Conservation (phyloP, 305 asterid genomes). For the Lippia alba region DNA sequence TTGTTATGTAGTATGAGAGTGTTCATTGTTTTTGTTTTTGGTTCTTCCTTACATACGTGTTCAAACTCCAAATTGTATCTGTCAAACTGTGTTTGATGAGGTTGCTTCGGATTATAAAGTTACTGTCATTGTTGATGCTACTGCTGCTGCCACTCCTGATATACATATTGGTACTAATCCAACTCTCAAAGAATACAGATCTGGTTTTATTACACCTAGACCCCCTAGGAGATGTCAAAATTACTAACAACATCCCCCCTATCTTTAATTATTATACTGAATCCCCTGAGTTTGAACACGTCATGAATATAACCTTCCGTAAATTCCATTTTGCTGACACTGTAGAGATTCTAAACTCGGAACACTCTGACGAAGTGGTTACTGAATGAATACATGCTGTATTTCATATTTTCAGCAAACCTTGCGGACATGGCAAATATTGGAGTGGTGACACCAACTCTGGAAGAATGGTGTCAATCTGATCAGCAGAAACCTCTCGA, state of each 20-base stretch:
- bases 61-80: slow-evolving; percentile 90
- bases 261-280: too few species aligned
- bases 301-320: too few species aligned
- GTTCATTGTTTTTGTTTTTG: too few species aligned
- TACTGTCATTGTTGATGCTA: slow-evolving; percentile 73
- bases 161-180: slow-evolving; percentile 64
- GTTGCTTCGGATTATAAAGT: slow-evolving; percentile 78
- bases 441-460: slow-evolving; percentile 67
- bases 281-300: too few species aligned
- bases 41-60: slow-evolving; percentile 67
- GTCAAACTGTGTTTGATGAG: slow-evolving; percentile 88
- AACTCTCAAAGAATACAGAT: slow-evolving; percentile 5
- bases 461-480: slow-evolving; percentile 26
- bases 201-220: too few species aligned
- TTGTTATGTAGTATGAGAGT: neutral
- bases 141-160: slow-evolving; percentile 88
- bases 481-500: neutral
- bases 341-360: too few species aligned
- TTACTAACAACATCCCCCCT: too few species aligned
- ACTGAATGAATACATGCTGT: neutral
- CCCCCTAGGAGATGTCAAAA: too few species aligned
- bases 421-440: slow-evolving; percentile 67
- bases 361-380: too few species aligned
- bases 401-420: slow-evolving; percentile 56
- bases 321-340: too few species aligned